Evolutionary conservation across 108 stramenopile species (phyloP), one percentile per base, ranked within the genome.

Genomic region (Cyclotella sp.): DNA sequence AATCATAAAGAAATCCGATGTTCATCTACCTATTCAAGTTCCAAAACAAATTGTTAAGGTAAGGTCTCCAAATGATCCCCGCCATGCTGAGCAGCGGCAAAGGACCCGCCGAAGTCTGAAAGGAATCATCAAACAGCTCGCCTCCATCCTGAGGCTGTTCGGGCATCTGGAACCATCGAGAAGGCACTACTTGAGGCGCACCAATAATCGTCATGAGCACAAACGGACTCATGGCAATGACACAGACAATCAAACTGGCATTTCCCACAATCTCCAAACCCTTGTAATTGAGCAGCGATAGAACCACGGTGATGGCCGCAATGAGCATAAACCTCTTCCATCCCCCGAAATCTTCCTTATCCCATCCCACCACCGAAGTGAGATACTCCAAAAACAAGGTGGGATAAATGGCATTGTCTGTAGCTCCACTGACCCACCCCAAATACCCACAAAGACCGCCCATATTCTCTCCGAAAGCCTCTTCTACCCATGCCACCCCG

Each of bases 11-110:
- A n/a, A n/a, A n/a, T n/a, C n/a, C n/a, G n/a, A n/a, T n/a, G n/a
- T n/a, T n/a, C n/a, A n/a, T n/a, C n/a, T n/a, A n/a, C n/a, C n/a
- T n/a, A n/a, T 97, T 98, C 28, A 96, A 76, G 69, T 98, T 96
- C 98, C 98, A 98, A 67, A 96, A 98, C 42, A 98, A 71, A 72
- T 97, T 96, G 81, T 98, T 98, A 59, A 98, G 76, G 46, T 88
- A 95, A 5, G 94, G 90, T 53, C 94, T 67, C 96, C 96, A 97
- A 6, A 93, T 34, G 54, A 98, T 87, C 21, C 92, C 95, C n/a
- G 80, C 88, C 3, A 81, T 30, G 55, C 68, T 73, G 29, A 90
- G 78, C 42, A 90, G 75, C 21, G 87, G 78, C 21, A 73, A 24
- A 19, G 74, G 58, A 24, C 88, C 87, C 22, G 81, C 68, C 29